Percentiles rank a stretch among this genome's conserved stretches.
Conservation (phyloP, 2,329 filamentous ascomycete genomes). For the Fusarium humuli region DNA sequence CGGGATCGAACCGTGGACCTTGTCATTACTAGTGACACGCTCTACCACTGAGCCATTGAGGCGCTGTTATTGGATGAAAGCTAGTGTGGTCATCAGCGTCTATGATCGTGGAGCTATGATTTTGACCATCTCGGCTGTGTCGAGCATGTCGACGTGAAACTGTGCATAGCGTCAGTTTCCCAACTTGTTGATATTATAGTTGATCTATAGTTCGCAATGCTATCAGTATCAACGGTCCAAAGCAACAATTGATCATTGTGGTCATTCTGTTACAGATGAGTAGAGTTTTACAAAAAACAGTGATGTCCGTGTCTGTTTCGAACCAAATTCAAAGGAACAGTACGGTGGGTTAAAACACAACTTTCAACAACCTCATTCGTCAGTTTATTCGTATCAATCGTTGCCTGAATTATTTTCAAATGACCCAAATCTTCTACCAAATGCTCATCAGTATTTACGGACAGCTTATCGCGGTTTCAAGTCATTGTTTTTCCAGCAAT, state of each 20-base stretch:
- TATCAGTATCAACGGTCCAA: too few relatives aligned
- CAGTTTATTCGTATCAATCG: too few relatives aligned
- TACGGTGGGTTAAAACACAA: too few relatives aligned
- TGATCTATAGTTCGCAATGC: too few relatives aligned
- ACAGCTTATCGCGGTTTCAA: neutral
- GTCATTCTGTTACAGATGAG: too few relatives aligned
- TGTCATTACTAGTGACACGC: conserved; percentile 35
- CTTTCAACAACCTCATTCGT: too few relatives aligned
- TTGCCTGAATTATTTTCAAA: neutral
- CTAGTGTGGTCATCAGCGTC: accelerated
- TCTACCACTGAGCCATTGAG: conserved; percentile 31
- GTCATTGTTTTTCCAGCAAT: neutral
- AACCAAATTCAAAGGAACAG: accelerated
- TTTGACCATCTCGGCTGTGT: too few relatives aligned
- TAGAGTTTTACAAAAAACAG: too few relatives aligned
- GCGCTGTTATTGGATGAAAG: conserved; percentile 11
- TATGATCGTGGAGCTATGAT: neutral
- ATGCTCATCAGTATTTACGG: neutral
- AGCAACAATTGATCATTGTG: too few relatives aligned
- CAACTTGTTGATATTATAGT: too few relatives aligned
- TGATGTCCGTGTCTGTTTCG: too few relatives aligned
- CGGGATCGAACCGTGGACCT: conserved; percentile 31
- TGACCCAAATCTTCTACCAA: neutral
- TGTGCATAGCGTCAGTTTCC: too few relatives aligned
- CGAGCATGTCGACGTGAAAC: neutral